phyloP scores from a whole-genome alignment of 2,329 filamentous ascomycete species.

The Fusarium xyrophilum region DNA sequence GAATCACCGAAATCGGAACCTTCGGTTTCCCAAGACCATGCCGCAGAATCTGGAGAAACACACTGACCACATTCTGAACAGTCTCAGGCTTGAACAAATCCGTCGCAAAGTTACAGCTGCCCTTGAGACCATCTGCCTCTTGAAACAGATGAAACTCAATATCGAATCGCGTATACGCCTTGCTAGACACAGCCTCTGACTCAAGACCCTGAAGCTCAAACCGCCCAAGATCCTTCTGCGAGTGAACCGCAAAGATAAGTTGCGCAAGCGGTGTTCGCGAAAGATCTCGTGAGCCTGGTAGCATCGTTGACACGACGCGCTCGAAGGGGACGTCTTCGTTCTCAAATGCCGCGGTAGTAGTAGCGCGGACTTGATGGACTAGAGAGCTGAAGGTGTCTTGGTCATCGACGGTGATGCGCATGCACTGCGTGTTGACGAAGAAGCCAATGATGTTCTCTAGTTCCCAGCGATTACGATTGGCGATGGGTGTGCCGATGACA shows the following conservation, averaged over 20 bases:
- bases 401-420: constrained; percentile 29
- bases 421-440: constrained; percentile 41
- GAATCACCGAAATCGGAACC: not conserved
- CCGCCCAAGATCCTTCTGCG: constrained; percentile 30
- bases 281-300: not conserved
- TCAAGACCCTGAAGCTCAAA: constrained; percentile 29
- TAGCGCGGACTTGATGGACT: constrained; percentile 18
- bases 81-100: constrained; percentile 36
- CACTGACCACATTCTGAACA: constrained; percentile 21
- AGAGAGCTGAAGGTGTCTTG: constrained; percentile 21
- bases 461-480: constrained; percentile 29
- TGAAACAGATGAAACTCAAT: constrained; percentile 40
- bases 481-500: constrained; percentile 29
- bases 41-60: constrained; percentile 27
- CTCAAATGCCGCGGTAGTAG: not conserved
- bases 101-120: constrained; percentile 25
- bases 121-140: constrained; percentile 9
- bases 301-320: constrained; percentile 1
- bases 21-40: constrained; percentile 20
- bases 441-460: constrained; percentile 34
- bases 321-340: constrained; percentile 14
- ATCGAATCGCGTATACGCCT: constrained; percentile 30
- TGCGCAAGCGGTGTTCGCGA: constrained; percentile 8
- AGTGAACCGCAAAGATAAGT: constrained; percentile 16
- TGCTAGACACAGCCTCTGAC: not conserved